A percentile compares a stretch with the other conserved stretches of the same genome.
phyloP scores from a whole-genome alignment of 2,329 filamentous ascomycete species.

The Hymenotorrendiella dingleyae region DNA sequence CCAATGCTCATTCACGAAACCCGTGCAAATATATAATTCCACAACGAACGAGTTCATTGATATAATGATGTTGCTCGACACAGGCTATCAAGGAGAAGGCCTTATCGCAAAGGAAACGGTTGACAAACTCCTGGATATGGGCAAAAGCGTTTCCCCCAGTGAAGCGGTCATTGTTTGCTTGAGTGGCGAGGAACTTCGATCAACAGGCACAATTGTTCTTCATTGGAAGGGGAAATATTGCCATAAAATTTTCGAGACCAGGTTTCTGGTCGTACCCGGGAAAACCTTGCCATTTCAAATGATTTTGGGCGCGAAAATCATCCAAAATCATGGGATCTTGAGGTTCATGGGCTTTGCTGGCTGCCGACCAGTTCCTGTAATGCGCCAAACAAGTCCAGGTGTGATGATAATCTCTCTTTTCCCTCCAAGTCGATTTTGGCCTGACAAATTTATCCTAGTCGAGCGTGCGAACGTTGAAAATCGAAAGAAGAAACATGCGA shows the following conservation, averaged over 20 bases:
- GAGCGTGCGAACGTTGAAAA: background rate
- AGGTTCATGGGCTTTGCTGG: conserved; percentile 4
- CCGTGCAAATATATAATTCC: too few species aligned
- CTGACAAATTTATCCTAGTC: background rate
- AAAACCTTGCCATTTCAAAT: conserved; percentile 4
- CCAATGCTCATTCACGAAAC: too few species aligned
- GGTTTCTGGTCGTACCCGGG: conserved; percentile 3
- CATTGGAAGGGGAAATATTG: conserved; percentile 3
- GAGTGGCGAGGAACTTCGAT: conserved; percentile 1
- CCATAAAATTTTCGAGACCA: conserved; percentile 3
- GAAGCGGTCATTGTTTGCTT: background rate
- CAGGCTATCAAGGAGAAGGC: conserved; percentile 2
- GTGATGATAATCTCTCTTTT: background rate
- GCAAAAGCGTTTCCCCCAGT: background rate
- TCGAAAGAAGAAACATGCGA: background rate
- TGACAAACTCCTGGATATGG: background rate
- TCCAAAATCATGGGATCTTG: conserved; percentile 2
- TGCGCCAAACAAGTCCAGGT: too few species aligned
- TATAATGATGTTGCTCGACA: background rate
- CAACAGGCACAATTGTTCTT: conserved; percentile 3
- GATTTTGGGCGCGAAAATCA: conserved; percentile 1
- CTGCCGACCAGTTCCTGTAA: background rate
- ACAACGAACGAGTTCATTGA: too few species aligned
- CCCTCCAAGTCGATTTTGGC: background rate
- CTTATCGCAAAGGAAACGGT: conserved; percentile 1